These are phyloP conservation scores for Bolboschoenus planiculmis DNA, from an alignment of 176 grass and related monocot genomes.

Conservation along the genomic window DNA sequence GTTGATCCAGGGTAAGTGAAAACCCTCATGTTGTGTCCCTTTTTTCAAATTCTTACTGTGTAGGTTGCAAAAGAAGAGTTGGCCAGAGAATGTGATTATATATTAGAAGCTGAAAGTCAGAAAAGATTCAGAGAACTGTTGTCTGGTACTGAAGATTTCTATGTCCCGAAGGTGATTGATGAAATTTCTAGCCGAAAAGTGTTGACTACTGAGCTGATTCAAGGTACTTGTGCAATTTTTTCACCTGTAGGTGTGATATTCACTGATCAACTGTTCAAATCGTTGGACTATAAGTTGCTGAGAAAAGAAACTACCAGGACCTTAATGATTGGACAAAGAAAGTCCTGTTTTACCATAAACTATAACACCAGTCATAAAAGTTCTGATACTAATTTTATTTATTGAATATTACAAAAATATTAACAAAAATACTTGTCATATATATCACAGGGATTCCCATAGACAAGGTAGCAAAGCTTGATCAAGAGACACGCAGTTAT, in stretches of 20 bases:
- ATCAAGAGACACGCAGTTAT: constrained; percentile 77
- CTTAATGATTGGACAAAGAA: not conserved
- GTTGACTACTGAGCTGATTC: constrained; percentile 68
- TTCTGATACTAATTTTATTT: not conserved
- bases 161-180: constrained; percentile 70
- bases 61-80: constrained; percentile 93
- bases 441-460: constrained; percentile 64
- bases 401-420: not conserved
- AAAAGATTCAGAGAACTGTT: constrained; percentile 72
- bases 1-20: not conserved
- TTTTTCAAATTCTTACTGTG: constrained; percentile 12
- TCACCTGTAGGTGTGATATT: not conserved
- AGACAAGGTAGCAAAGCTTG: constrained; percentile 79
- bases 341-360: not conserved
- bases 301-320: not conserved
- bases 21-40: not conserved
- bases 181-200: constrained; percentile 74
- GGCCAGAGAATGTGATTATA: constrained; percentile 89
- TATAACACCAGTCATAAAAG: not conserved
- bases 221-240: constrained; percentile 43
- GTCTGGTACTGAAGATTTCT: constrained; percentile 57
- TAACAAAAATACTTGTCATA: constrained; percentile 16
- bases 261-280: not conserved
- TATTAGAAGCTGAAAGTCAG: constrained; percentile 85
- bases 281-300: not conserved